phyloP scores from a whole-genome alignment of 1,284 basidiomycete species.

The Boletus mariae region DNA sequence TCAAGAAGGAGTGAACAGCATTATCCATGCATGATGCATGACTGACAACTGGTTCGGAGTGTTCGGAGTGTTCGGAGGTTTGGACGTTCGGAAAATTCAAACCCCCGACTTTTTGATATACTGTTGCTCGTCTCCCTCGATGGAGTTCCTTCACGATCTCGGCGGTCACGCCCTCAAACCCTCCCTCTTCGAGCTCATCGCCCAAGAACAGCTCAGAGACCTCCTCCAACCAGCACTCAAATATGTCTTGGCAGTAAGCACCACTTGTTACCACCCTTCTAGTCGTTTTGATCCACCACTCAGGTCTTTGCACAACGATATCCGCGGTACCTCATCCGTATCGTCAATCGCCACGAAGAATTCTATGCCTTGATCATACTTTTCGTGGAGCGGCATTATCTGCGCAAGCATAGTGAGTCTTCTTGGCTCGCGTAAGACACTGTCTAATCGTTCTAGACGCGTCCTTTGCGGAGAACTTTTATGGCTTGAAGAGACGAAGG shows the following conservation, averaged over 20 bases:
- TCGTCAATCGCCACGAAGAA: constrained; percentile 96
- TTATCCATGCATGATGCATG: too few relatives aligned
- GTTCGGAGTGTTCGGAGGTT: too few relatives aligned
- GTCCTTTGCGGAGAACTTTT: constrained; percentile 92
- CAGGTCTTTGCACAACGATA: constrained; percentile 95
- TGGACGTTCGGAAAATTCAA: too few relatives aligned
- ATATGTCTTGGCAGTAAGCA: constrained; percentile 85
- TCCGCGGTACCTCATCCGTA: constrained; percentile 86
- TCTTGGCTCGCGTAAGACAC: neutral
- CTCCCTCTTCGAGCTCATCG: constrained; percentile 92
- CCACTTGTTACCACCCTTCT: neutral
- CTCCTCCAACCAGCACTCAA: constrained; percentile 93
- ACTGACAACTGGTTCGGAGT: too few relatives aligned
- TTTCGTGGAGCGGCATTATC: constrained; percentile 87
- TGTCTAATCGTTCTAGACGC: constrained; percentile 50
- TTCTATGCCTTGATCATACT: constrained; percentile 89
- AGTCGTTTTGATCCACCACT: constrained; percentile 3
- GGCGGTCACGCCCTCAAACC: constrained; percentile 76
- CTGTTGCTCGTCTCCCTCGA: constrained; percentile 26
- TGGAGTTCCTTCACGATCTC: constrained; percentile 81
- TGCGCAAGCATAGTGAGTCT: constrained; percentile 72
- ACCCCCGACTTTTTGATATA: too few relatives aligned
- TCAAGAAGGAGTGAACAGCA: too few relatives aligned
- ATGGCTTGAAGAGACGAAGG: constrained; percentile 79
- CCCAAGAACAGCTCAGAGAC: constrained; percentile 92